phyloP scores from a whole-genome alignment of 169 alveolate genomes.

The Plasmodium chabaudi region DNA sequence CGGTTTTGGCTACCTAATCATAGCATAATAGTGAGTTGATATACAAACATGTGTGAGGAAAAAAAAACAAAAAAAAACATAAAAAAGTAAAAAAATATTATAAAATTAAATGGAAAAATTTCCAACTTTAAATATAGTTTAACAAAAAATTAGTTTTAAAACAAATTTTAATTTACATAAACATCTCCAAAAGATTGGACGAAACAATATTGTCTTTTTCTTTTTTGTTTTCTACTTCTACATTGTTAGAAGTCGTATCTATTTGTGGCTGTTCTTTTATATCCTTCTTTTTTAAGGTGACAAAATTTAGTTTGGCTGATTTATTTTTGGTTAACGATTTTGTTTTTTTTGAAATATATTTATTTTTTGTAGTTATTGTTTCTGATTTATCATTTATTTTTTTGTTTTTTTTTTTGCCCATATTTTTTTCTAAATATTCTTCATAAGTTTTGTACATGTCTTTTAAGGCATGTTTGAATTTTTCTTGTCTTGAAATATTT shows the following conservation, averaged over 20 bases:
- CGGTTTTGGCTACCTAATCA: too few species aligned
- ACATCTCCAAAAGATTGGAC: slow-evolving; percentile 8
- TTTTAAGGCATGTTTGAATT: slow-evolving; percentile 26
- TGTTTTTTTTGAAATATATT: not conserved
- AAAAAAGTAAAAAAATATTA: not conserved
- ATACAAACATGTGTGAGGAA: not conserved
- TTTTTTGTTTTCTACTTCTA: not conserved
- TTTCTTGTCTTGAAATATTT: slow-evolving; percentile 54
- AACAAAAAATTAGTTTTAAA: not conserved
- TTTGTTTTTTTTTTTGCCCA: not conserved
- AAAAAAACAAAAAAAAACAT: not conserved
- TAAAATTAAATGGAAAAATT: not conserved
- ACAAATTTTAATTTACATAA: not conserved
- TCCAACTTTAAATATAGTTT: not conserved
- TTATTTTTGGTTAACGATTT: not conserved
- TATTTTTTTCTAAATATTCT: slow-evolving; percentile 13
- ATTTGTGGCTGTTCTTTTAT: not conserved
- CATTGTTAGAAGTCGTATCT: not conserved
- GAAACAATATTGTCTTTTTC: slow-evolving; percentile 27
- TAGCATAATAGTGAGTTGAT: too few species aligned
- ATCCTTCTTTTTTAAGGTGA: slow-evolving; percentile 4
- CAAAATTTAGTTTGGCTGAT: not conserved
- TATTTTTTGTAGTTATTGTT: not conserved
- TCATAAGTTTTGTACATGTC: slow-evolving; percentile 64
- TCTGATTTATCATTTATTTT: too few species aligned